Evolutionary conservation across 805 yeast species (phyloP).

Genomic region (Teunomyces gatunensis): DNA sequence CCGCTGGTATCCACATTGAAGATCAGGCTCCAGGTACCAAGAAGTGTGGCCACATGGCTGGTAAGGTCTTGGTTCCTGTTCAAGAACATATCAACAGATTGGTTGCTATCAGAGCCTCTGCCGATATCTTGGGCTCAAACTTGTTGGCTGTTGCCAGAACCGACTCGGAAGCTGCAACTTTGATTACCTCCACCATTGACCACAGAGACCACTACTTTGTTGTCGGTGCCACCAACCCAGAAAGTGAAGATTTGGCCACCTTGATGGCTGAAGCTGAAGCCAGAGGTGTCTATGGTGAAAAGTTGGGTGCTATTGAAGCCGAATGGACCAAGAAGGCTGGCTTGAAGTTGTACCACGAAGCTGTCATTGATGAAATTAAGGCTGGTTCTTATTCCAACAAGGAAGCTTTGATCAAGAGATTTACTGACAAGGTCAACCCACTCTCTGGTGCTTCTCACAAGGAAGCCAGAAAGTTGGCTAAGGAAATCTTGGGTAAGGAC

Average conservation of each 20-base stretch:
- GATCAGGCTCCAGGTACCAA: conserved; percentile 99
- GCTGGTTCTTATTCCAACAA: conserved; percentile 58
- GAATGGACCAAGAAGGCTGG: conserved; percentile 84
- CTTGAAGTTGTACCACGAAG: conserved; percentile 85
- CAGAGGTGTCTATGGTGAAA: conserved; percentile 68
- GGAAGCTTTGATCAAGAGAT: conserved; percentile 59
- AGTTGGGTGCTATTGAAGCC: conserved; percentile 68
- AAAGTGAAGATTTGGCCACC: conserved; percentile 67
- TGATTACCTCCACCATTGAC: conserved; percentile 91
- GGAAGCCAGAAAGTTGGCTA: conserved; percentile 77
- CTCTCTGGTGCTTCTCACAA: conserved; percentile 70
- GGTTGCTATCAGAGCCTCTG: conserved; percentile 90
- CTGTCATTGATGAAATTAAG: conserved; percentile 79
- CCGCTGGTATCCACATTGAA: conserved; percentile 98
- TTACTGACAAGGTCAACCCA: conserved; percentile 69
- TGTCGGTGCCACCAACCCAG: conserved; percentile 87
- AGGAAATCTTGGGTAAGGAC: conserved; percentile 73
- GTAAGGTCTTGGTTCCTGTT: conserved; percentile 94
- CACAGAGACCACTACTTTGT: conserved; percentile 91
- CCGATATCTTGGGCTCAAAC: conserved; percentile 88
- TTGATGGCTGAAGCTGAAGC: conserved; percentile 81
- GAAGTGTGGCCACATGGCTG: conserved; percentile 99
- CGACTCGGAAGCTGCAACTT: conserved; percentile 96
- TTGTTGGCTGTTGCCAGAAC: conserved; percentile 90
- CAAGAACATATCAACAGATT: conserved; percentile 96